Conservation (phyloP, 352 stramenopile genomes). For the Pythium sp. region DNA sequence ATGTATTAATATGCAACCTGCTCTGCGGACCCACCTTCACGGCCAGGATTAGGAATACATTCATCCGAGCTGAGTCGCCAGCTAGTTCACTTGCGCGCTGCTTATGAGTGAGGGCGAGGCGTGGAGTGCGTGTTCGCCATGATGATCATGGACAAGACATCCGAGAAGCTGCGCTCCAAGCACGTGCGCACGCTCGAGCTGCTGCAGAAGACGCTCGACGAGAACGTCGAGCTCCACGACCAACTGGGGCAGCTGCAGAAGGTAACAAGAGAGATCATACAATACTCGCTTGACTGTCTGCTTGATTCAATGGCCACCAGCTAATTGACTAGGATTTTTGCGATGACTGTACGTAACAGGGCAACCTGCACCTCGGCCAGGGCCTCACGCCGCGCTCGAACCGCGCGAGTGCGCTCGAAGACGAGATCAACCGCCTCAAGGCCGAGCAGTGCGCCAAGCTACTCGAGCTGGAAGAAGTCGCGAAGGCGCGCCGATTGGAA, state of each 20-base stretch:
- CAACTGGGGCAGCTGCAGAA: constrained; percentile 43
- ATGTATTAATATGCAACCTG: too few species aligned
- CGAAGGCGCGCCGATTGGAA: constrained; percentile 27
- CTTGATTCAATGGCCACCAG: background rate
- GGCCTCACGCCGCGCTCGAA: constrained; percentile 31
- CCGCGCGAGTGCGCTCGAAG: constrained; percentile 44
- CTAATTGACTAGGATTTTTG: too few species aligned
- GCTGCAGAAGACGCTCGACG: constrained; percentile 75
- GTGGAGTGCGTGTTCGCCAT: constrained; percentile 10
- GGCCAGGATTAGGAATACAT: too few species aligned
- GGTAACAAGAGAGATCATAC: constrained; percentile 20
- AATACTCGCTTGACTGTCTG: background rate
- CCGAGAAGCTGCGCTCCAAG: constrained; percentile 73
- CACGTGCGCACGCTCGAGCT: constrained; percentile 77
- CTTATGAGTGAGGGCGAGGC: background rate
- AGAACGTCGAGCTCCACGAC: constrained; percentile 68
- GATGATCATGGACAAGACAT: constrained; percentile 60
- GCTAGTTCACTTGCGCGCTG: too few species aligned
- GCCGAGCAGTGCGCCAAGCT: constrained; percentile 38
- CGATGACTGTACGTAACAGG: constrained; percentile 16
- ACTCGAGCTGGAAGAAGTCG: constrained; percentile 33
- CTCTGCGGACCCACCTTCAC: too few species aligned
- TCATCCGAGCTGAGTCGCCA: too few species aligned
- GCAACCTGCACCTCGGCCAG: constrained; percentile 47
- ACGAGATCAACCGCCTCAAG: constrained; percentile 56